Evolutionary conservation across 192 early-diverging fungal species (phyloP), one percentile per base, ranked within the genome.

Genomic region (Neocallimastix lanati): DNA sequence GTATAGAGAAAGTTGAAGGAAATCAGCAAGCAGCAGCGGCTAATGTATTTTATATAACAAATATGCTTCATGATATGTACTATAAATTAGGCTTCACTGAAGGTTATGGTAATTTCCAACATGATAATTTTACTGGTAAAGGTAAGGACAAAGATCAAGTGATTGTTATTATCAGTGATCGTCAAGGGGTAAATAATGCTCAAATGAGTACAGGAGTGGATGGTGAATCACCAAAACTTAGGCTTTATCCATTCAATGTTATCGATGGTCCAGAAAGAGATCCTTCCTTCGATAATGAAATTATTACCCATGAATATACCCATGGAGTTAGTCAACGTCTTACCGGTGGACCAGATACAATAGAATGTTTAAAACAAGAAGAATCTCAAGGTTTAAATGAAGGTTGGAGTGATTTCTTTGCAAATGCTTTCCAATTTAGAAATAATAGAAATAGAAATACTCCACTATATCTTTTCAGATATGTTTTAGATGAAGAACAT

Each of bases 361-460:
- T 18, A 3, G 11, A 38, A 27, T 33, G 30, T 36, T 33, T 29
- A 35, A 13, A 15, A 6, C 13, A 11, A n/a, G 5, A 15, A 9
- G 50, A 67, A 67, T 2, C 50, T 4, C 0, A 4, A 9, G 18
- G 5, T 35, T 95, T 95, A 93, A 93, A 95, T 77, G 96, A 98
- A 86, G 96, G 96, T 15, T 98, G 95, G 95, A 95, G 95, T 29
- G 96, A 98, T 81, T 92, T 90, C 82, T 93, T 96, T 25, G 95
- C 93, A 14, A 89, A 67, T n/a, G 25, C 50, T n/a, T 2, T 67
- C 0, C 50, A 67, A 67, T 67, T 67, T 21, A 25, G 50, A n/a
- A 21, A n/a, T 11, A 11, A n/a, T n/a, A 67, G 16, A n/a, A n/a
- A 67, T 67, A 67, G 50, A 67, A n/a, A 67, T n/a, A 67, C 50